These are phyloP conservation scores for Camillea tinctor DNA, from an alignment of 2,329 filamentous ascomycete species.

Conservation along the genomic window DNA sequence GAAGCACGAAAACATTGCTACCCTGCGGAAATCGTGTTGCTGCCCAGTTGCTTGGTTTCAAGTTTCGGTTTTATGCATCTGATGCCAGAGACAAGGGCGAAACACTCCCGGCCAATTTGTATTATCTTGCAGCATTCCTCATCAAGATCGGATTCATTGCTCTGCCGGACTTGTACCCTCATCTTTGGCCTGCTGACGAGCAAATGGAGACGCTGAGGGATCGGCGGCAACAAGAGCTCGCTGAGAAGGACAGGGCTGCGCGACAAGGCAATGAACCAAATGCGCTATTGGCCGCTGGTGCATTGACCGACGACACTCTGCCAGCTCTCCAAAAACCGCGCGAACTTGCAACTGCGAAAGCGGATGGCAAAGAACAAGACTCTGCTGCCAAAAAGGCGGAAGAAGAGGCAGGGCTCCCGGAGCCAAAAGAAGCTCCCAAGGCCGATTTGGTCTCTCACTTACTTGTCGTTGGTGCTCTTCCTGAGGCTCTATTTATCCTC, in stretches of 20 bases:
- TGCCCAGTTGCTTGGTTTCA: slow-evolving; percentile 94
- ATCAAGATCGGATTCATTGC: slow-evolving; percentile 98
- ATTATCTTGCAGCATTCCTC: slow-evolving; percentile 85
- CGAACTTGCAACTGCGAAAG: slow-evolving; percentile 50
- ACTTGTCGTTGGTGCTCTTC: slow-evolving; percentile 85
- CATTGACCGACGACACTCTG: slow-evolving; percentile 77
- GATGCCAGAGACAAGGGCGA: slow-evolving; percentile 72
- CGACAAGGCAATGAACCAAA: slow-evolving; percentile 74
- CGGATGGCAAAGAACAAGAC: slow-evolving; percentile 51
- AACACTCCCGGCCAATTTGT: slow-evolving; percentile 83
- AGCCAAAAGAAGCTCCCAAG: slow-evolving; percentile 80
- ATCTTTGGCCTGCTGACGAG: slow-evolving; percentile 83
- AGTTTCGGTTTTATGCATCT: slow-evolving; percentile 91
- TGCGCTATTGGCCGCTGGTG: slow-evolving; percentile 82
- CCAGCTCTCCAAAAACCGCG: slow-evolving; percentile 50
- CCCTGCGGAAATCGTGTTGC: slow-evolving; percentile 86
- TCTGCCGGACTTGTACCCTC: slow-evolving; percentile 83
- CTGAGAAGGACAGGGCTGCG: slow-evolving; percentile 71
- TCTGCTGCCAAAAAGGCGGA: slow-evolving; percentile 43
- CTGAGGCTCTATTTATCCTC: slow-evolving; percentile 88
- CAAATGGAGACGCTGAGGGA: slow-evolving; percentile 74
- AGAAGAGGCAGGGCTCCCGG: slow-evolving; percentile 56
- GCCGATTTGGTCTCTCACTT: slow-evolving; percentile 79
- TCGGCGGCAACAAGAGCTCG: slow-evolving; percentile 71
- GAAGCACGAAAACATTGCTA: slow-evolving; percentile 75